phyloP scores from a whole-genome alignment of 495 filamentous ascomycete genomes.

The Chaetomium fimeti region DNA sequence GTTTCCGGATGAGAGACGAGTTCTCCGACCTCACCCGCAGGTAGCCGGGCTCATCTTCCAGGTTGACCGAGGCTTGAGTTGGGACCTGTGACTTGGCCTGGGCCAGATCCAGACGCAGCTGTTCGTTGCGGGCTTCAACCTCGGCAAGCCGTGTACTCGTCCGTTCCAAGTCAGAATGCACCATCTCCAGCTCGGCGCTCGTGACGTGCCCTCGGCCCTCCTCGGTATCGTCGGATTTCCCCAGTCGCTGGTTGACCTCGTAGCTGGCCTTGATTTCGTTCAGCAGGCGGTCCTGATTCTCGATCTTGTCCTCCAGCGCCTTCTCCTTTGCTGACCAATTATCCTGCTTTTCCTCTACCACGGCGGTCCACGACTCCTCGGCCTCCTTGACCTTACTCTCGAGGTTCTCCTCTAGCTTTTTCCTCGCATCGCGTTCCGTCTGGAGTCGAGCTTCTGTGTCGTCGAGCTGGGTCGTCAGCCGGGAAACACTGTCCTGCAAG shows the following conservation, averaged over 20 bases:
- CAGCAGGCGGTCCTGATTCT: slow-evolving; percentile 86
- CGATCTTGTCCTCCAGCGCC: slow-evolving; percentile 85
- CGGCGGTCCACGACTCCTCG: slow-evolving; percentile 84
- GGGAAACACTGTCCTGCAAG: slow-evolving; percentile 72
- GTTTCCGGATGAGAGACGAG: slow-evolving; percentile 77
- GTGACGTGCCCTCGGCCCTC: slow-evolving; percentile 62
- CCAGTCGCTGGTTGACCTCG: slow-evolving; percentile 90
- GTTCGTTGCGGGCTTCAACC: slow-evolving; percentile 91
- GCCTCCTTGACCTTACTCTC: slow-evolving; percentile 80
- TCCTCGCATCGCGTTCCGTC: slow-evolving; percentile 67
- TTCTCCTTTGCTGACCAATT: slow-evolving; percentile 97
- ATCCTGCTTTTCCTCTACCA: slow-evolving; percentile 90
- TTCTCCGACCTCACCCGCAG: slow-evolving; percentile 88
- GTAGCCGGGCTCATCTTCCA: slow-evolving; percentile 86
- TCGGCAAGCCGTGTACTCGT: slow-evolving; percentile 85
- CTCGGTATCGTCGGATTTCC: slow-evolving; percentile 63
- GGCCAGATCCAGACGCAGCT: slow-evolving; percentile 83
- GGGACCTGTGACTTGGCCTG: slow-evolving; percentile 77
- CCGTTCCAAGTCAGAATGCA: slow-evolving; percentile 85
- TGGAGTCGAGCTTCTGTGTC: slow-evolving; percentile 74
- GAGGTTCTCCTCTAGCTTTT: slow-evolving; percentile 70
- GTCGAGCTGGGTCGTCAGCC: slow-evolving; percentile 89
- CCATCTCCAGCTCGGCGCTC: slow-evolving; percentile 89
- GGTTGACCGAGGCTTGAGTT: slow-evolving; percentile 51
- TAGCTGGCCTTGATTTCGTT: slow-evolving; percentile 96